Base-by-base conservation (phyloP, 2,329 filamentous ascomycete species). In the Paraconiothyrium brasiliense region DNA sequence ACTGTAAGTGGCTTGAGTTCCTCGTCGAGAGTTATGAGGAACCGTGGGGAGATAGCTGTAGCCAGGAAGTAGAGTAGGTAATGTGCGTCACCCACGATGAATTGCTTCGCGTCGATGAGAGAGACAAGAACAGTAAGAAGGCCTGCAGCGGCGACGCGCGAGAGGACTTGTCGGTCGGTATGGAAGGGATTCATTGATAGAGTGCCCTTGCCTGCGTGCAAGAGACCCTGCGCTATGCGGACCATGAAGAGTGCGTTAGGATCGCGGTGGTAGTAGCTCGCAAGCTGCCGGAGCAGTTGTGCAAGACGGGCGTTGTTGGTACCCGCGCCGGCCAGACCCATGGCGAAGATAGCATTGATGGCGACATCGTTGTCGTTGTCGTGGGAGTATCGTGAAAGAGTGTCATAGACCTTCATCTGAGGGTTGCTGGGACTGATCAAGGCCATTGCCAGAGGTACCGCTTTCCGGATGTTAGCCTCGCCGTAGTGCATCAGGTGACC, bases 341-440 rank as follows among this genome's bases (percentile, higher is more conserved):
- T 99, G 69, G 95, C 94, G 75, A 99, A 99, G 76, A 99, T 99
- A 73, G 95, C 93, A 76, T 98, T 99, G 80, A 99, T 92, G 43
- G 95, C 95, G 50, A 99, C 95, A 74, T 99, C 95, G 65, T 94
- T 96, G 82, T 99, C 95, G 70, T 95, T 99, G 83, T 99, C 95
- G 86, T 99, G 95, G 67, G 92, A 96, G 86, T 99, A 99, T 75
- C 95, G 87, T 55, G 95, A 99, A 11, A 99, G 85, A 0, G 95
- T 99, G 79, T 99, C 95, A 83, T 99, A 99, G 51, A 99, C 92
- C 85, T 98, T 99, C 94, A 99, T 99, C 79, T 99, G 96, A 11
- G 95, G 95, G 83, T 99, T 99, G 82, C 93, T 97, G 13, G 96
- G 93, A 81, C 92, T 97, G 76, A 99, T 90, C 58, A 99, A 86